Evolutionary conservation across 148 eudicot species (phyloP).

Genomic region (Heliamphora exappendiculata): DNA sequence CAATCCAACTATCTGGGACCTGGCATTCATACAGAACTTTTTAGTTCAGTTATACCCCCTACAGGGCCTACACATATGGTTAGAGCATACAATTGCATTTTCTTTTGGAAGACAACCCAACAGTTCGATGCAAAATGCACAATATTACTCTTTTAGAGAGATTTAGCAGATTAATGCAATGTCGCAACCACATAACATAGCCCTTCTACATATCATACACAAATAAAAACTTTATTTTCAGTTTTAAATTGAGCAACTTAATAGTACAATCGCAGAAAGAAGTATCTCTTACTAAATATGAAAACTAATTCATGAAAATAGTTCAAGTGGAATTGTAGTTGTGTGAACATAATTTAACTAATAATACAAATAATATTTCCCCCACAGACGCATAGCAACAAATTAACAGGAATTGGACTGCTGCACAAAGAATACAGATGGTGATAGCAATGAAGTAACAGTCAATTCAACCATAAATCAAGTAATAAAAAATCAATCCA

Average conservation of each 20-base stretch:
- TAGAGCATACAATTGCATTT: not conserved
- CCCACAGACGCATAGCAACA: not conserved
- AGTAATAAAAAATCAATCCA: too few species aligned
- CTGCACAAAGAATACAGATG: not conserved
- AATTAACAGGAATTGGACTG: not conserved
- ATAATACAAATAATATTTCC: not conserved
- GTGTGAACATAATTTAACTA: not conserved
- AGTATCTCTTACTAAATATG: not conserved
- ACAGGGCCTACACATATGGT: too few species aligned
- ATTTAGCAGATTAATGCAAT: not conserved
- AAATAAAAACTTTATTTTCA: not conserved
- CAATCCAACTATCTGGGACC: too few species aligned
- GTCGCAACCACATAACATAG: not conserved
- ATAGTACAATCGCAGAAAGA: not conserved
- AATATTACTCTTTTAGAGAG: not conserved
- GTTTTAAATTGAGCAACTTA: not conserved
- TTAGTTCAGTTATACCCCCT: too few species aligned
- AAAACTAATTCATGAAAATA: not conserved
- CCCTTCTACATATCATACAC: not conserved
- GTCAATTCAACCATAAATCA: slow-evolving; percentile 2
- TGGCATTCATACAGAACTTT: too few species aligned
- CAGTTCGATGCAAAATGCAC: not conserved
- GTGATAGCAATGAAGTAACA: not conserved
- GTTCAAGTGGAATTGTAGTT: not conserved
- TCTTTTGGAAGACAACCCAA: too few species aligned